Conservation (phyloP, 163 green algal genomes). For the Trebouxiophyceae sp. region DNA sequence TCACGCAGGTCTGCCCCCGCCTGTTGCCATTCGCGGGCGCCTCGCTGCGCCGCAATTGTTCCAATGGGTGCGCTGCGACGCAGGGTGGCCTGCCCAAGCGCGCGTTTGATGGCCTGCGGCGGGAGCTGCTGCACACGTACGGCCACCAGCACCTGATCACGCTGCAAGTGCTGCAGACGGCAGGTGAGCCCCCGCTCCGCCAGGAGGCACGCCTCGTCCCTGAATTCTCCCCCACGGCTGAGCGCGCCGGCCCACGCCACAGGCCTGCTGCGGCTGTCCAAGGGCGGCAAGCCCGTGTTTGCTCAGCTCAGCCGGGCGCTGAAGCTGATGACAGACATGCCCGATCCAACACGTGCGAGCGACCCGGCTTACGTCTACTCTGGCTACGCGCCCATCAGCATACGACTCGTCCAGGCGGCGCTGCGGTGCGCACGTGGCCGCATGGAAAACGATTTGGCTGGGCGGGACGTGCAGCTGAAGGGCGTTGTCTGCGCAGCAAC, state of each 20-base stretch:
- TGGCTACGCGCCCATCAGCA: slow-evolving; percentile 84
- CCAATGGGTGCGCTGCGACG: not conserved
- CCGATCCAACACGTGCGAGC: slow-evolving; percentile 27
- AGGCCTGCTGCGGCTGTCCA: slow-evolving; percentile 37
- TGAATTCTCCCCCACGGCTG: too few species aligned
- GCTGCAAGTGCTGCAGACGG: slow-evolving; percentile 58
- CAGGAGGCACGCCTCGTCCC: too few species aligned
- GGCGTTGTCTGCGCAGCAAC: not conserved
- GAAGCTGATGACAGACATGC: slow-evolving; percentile 48
- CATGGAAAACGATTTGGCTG: too few species aligned
- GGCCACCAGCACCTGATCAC: slow-evolving; percentile 77
- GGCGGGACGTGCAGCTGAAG: not conserved
- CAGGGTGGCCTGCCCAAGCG: slow-evolving; percentile 67
- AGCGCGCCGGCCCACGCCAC: too few species aligned
- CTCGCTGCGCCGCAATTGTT: not conserved
- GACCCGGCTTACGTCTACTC: slow-evolving; percentile 61
- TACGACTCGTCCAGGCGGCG: slow-evolving; percentile 15
- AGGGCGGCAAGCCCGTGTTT: slow-evolving; percentile 33
- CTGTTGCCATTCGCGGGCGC: too few species aligned
- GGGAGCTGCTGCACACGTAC: slow-evolving; percentile 69
- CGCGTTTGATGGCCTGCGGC: slow-evolving; percentile 42
- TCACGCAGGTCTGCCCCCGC: slow-evolving; percentile 35
- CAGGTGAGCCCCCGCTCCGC: slow-evolving; percentile 44
- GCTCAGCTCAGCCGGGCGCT: slow-evolving; percentile 43
- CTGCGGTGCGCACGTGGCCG: not conserved